Evolutionary conservation across 352 stramenopile species (phyloP).

Genomic region (Pythium aquatile): DNA sequence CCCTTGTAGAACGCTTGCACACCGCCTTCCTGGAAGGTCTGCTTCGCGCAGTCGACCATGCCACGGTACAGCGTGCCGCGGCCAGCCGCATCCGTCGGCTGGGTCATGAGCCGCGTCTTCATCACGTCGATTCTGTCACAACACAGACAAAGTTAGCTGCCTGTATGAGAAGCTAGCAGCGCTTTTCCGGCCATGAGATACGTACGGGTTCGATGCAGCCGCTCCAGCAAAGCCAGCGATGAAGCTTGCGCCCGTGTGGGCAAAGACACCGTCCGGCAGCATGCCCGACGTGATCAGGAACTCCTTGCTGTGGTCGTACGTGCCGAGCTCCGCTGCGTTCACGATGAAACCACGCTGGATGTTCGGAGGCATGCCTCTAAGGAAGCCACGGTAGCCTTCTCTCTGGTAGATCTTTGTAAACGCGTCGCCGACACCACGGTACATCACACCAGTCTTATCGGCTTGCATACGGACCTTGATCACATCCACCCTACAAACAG

Average conservation of each 20-base stretch:
- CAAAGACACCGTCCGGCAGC: conserved; percentile 57
- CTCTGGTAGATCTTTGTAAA: conserved; percentile 72
- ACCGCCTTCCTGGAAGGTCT: conserved; percentile 73
- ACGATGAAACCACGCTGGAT: conserved; percentile 86
- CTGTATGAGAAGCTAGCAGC: not conserved
- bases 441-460: conserved; percentile 63
- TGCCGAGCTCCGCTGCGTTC: conserved; percentile 82
- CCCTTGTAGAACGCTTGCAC: conserved; percentile 78
- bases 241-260: conserved; percentile 72
- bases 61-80: conserved; percentile 61
- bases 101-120: conserved; percentile 83
- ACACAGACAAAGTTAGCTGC: conserved; percentile 9
- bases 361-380: conserved; percentile 81
- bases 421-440: conserved; percentile 65
- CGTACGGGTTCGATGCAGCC: conserved; percentile 72
- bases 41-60: conserved; percentile 66
- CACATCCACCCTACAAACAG: conserved; percentile 66
- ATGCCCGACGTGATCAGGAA: conserved; percentile 63
- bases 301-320: conserved; percentile 86
- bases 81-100: conserved; percentile 55
- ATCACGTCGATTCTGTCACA: conserved; percentile 72
- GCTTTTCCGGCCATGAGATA: conserved; percentile 13
- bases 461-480: conserved; percentile 90
- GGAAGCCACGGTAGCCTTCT: conserved; percentile 69
- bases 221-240: conserved; percentile 77